Evolutionary conservation across 1,284 basidiomycete genomes (phyloP).

Genomic region (Cutaneotrichosporon arboriforme): DNA sequence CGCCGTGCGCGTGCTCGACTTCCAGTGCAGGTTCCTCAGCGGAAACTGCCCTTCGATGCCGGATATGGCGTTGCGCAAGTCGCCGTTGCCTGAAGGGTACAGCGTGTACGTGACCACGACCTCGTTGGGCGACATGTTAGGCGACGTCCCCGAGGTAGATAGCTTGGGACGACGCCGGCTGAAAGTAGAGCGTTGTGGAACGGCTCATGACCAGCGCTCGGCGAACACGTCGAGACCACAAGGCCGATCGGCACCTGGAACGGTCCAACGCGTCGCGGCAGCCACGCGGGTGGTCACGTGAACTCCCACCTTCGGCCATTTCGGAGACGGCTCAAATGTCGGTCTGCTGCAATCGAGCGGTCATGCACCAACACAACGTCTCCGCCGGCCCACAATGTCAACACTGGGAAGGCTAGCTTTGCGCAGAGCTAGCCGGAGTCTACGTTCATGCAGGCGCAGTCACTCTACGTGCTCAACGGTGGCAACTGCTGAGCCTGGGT

Average conservation of each 20-base stretch:
- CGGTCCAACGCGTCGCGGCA: not conserved
- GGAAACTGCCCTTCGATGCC: conserved; percentile 70
- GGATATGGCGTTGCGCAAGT: conserved; percentile 55
- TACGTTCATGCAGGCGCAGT: too few species aligned
- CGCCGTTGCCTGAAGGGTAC: conserved; percentile 28
- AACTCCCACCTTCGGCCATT: not conserved
- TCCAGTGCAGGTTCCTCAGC: conserved; percentile 86
- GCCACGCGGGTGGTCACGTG: not conserved
- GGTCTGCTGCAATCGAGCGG: too few species aligned
- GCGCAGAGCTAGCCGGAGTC: too few species aligned
- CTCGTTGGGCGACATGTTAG: conserved; percentile 21
- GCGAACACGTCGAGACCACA: not conserved
- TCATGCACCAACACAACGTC: too few species aligned
- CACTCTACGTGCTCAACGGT: too few species aligned
- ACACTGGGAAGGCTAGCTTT: too few species aligned
- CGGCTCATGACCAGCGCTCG: not conserved
- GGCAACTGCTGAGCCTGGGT: too few species aligned
- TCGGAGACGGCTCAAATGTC: too few species aligned
- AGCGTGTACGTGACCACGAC: conserved; percentile 43
- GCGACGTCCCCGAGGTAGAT: not conserved
- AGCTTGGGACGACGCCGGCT: not conserved
- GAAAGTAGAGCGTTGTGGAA: not conserved
- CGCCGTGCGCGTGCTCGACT: conserved; percentile 60
- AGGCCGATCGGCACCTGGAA: too few species aligned
- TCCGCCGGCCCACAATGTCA: too few species aligned